These are phyloP conservation scores for Lactarius pseudohatsudake DNA, from an alignment of 768 basidiomycete genomes.

Conservation along the genomic window DNA sequence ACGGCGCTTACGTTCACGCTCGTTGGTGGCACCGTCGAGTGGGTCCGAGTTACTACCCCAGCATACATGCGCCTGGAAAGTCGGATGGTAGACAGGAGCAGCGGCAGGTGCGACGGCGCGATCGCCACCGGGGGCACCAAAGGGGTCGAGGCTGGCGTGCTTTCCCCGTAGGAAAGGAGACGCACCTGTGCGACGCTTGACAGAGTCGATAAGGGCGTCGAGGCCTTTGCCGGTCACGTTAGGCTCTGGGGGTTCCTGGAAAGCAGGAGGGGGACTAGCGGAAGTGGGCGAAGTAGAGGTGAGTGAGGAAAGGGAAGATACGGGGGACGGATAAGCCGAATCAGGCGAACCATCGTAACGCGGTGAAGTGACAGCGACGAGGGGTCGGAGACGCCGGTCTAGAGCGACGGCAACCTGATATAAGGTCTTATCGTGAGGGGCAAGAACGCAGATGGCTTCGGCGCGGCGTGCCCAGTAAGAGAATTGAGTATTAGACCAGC, in stretches of 20 bases:
- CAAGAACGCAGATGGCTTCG: conserved; percentile 50
- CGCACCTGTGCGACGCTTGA: conserved; percentile 48
- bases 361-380: conserved; percentile 28
- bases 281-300: conserved; percentile 21
- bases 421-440: conserved; percentile 42
- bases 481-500: conserved; percentile 55
- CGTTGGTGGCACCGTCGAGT: conserved; percentile 3
- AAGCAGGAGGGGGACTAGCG: conserved; percentile 30
- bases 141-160: conserved; percentile 51
- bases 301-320: conserved; percentile 27
- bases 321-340: conserved; percentile 29
- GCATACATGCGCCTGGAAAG: conserved; percentile 36
- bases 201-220: conserved; percentile 48
- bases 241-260: conserved; percentile 40
- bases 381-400: conserved; percentile 41
- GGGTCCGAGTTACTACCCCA: conserved; percentile 24
- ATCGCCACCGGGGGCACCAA: conserved; percentile 43
- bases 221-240: conserved; percentile 51
- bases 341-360: conserved; percentile 28
- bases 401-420: conserved; percentile 43
- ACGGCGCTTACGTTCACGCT: conserved; percentile 21
- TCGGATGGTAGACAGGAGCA: conserved; percentile 32
- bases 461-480: conserved; percentile 55
- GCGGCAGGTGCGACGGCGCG: conserved; percentile 34
- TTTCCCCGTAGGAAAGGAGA: conserved; percentile 53